Evolutionary conservation across 2,329 filamentous ascomycete genomes (phyloP), one percentile per base, ranked within the genome.

Genomic region (Phyllosticta paracitricarpa): DNA sequence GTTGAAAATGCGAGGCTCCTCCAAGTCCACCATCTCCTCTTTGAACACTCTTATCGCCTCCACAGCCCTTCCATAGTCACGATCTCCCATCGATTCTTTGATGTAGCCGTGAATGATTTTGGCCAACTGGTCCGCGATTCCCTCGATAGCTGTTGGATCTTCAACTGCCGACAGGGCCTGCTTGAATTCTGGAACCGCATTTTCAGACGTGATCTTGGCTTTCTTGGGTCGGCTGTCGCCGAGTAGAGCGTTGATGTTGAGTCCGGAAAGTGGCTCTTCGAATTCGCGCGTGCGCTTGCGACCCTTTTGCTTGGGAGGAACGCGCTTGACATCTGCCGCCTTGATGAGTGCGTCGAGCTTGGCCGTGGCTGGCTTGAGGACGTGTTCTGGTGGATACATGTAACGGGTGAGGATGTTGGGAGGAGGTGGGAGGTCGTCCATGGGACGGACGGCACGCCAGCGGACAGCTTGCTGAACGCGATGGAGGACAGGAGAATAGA

Each of bases 131-230:
- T 85, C 84, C 5, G 85, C 81, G 0, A 88, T 88, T 19, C 86
- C 82, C 63, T 84, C 79, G 59, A 95, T 82, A 3, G 82, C 79
- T 4, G 25, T 25, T 6, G 40, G 40, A 14, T 52, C 54, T 1
- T 82, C 76, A 1, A 87, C 76, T 1, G 77, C 76, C 1, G 79
- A 79, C 17, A 97, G 79, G 2, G 87, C 82, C 71, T 91, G 90
- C 71, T 92, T 95, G 82, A 96, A 97, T 63, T 93, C 89, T 0
- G 94, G 91, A 4, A 97, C 85, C 1, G 92, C 85, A 65, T 97
- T 97, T 9, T 87, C 81, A 0, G 82, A 72, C 8, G 84, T 82
- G 61, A 89, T 85, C 54, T 77, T 80, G 70, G 79, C 74, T 28
- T 76, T 76, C 55, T 80, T 83, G 61, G 82, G 78, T 62, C 79